A percentile compares a stretch with the other conserved stretches of the same genome.
phyloP scores from a whole-genome alignment of 2,329 filamentous ascomycete species.

The Pseudocercospora vitis region DNA sequence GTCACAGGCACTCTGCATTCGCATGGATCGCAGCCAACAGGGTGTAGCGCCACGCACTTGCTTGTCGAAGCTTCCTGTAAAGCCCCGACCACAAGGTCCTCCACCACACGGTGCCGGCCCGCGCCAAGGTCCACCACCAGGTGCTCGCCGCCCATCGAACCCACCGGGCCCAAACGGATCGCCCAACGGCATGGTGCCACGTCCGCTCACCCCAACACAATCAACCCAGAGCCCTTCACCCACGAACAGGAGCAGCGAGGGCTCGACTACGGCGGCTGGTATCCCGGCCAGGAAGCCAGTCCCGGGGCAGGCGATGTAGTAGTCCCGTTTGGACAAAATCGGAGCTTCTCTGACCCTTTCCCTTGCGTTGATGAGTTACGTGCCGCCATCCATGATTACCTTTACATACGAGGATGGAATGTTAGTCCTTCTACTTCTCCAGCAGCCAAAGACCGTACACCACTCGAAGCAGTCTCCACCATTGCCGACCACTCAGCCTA shows the following conservation, averaged over 20 bases:
- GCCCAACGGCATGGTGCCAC: slow-evolving; percentile 26
- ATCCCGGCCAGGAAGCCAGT: slow-evolving; percentile 49
- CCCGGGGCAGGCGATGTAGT: slow-evolving; percentile 49
- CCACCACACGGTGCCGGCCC: slow-evolving; percentile 25
- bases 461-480: slow-evolving; percentile 2
- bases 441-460: slow-evolving; percentile 18
- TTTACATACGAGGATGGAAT: slow-evolving; percentile 22
- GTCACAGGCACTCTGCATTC: slow-evolving; percentile 78
- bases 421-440: slow-evolving; percentile 21
- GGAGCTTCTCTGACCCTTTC: slow-evolving; percentile 22
- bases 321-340: slow-evolving; percentile 14
- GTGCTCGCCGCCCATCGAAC: slow-evolving; percentile 40
- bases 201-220: slow-evolving; percentile 30
- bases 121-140: slow-evolving; percentile 28
- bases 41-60: slow-evolving; percentile 93
- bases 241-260: slow-evolving; percentile 15
- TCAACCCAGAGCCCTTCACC: slow-evolving; percentile 20
- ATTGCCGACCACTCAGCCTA: background rate
- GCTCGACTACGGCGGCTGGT: slow-evolving; percentile 18
- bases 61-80: slow-evolving; percentile 86
- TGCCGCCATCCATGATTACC: slow-evolving; percentile 24
- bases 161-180: slow-evolving; percentile 33
- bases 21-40: slow-evolving; percentile 85
- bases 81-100: slow-evolving; percentile 67
- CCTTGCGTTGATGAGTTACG: slow-evolving; percentile 28